Percentiles rank a stretch among this genome's conserved stretches.
Evolutionary conservation across 345 rosid species (phyloP).

Genomic region (Camelina laxa): DNA sequence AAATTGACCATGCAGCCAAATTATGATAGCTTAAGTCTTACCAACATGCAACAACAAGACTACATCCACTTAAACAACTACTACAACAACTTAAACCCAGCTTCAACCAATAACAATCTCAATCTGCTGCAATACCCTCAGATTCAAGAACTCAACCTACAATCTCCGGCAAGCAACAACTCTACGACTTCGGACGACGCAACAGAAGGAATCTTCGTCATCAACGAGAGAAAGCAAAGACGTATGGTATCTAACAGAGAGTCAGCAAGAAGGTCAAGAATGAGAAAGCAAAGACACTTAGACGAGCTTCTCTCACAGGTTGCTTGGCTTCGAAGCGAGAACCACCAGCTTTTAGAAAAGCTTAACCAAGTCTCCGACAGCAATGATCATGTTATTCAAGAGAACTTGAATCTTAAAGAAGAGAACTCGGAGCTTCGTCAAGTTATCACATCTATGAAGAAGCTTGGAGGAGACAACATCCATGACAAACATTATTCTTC

Average conservation of each 20-base stretch:
- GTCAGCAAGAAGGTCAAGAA: constrained; percentile 88
- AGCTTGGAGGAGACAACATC: constrained; percentile 31
- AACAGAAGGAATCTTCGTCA: constrained; percentile 65
- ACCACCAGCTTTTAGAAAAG: constrained; percentile 75
- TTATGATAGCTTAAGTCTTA: constrained; percentile 48
- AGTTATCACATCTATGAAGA: constrained; percentile 65
- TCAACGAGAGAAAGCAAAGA: constrained; percentile 86
- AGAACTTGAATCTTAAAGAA: constrained; percentile 77
- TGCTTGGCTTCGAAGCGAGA: constrained; percentile 83
- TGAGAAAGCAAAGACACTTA: constrained; percentile 95
- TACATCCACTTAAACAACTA: constrained; percentile 50
- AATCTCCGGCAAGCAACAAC: constrained; percentile 65
- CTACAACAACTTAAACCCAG: constrained; percentile 49
- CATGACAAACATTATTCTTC: constrained; percentile 8
- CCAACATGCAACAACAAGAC: constrained; percentile 46
- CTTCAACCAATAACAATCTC: constrained; percentile 38
- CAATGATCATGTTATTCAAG: constrained; percentile 60
- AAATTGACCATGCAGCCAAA: constrained; percentile 48
- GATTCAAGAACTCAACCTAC: constrained; percentile 47
- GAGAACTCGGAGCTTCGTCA: constrained; percentile 68
- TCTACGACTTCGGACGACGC: constrained; percentile 90
- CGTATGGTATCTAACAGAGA: constrained; percentile 97
- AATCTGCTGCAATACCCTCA: constrained; percentile 45
- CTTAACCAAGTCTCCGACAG: constrained; percentile 68
- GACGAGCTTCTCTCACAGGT: constrained; percentile 96